These are phyloP conservation scores for Candida glucosophila DNA, from an alignment of 1,139 yeast species.

Conservation along the genomic window DNA sequence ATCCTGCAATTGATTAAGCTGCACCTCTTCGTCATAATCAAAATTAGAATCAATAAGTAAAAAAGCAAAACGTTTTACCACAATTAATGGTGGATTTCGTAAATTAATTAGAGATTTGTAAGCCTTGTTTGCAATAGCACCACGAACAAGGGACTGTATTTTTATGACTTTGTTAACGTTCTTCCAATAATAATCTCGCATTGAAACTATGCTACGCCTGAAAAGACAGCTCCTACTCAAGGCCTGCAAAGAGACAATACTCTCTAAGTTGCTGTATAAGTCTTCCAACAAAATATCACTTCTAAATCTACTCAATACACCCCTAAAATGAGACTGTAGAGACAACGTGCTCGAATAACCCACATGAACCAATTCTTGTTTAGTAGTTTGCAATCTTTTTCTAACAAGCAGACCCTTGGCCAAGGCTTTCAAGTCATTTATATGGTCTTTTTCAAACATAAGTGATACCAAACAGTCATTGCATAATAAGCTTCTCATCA, in stretches of 20 bases:
- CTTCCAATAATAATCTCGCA: slow-evolving; percentile 43
- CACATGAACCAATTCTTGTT: slow-evolving; percentile 13
- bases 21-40: slow-evolving; percentile 72
- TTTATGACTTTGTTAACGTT: slow-evolving; percentile 53
- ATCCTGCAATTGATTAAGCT: slow-evolving; percentile 60
- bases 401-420: slow-evolving; percentile 38
- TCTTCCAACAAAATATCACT: slow-evolving; percentile 45
- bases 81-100: slow-evolving; percentile 69
- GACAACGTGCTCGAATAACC: slow-evolving; percentile 17
- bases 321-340: slow-evolving; percentile 33
- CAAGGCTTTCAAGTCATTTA: slow-evolving; percentile 34
- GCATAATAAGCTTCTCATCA: slow-evolving; percentile 37
- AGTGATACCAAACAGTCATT: slow-evolving; percentile 35
- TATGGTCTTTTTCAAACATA: slow-evolving; percentile 27
- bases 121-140: slow-evolving; percentile 62
- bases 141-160: slow-evolving; percentile 69
- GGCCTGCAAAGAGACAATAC: slow-evolving; percentile 42
- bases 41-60: slow-evolving; percentile 65
- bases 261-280: slow-evolving; percentile 33
- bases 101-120: slow-evolving; percentile 63
- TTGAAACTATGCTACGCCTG: slow-evolving; percentile 22
- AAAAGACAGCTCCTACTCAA: slow-evolving; percentile 44
- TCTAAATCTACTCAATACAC: slow-evolving; percentile 42
- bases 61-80: slow-evolving; percentile 70
- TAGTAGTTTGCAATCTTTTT: slow-evolving; percentile 13